Percentiles rank a stretch among this genome's conserved stretches.
Conservation (phyloP, 2,329 filamentous ascomycete species). For the Pseudovirgaria hyperparasitica region DNA sequence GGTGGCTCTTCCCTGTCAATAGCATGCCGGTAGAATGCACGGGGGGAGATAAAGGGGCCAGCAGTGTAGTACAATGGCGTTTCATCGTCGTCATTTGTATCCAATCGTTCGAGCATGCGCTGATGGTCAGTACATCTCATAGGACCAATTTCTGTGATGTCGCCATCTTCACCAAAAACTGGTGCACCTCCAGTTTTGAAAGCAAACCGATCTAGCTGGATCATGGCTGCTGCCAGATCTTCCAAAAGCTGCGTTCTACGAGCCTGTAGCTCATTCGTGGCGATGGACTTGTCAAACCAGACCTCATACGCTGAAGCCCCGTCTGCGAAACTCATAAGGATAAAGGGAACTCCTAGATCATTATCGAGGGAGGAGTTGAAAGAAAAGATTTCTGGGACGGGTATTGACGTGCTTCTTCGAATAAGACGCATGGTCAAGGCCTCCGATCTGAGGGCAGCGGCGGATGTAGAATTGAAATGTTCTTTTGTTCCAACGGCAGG, state of each 20-base stretch:
- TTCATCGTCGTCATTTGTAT: slow-evolving; percentile 1
- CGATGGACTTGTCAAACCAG: slow-evolving; percentile 9
- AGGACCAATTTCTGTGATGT: slow-evolving; percentile 1
- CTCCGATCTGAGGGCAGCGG: slow-evolving; percentile 6
- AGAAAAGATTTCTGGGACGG: slow-evolving; percentile 8
- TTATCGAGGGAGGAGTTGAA: slow-evolving; percentile 8
- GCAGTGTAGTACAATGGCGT: slow-evolving; percentile 2
- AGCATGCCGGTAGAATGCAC: slow-evolving; percentile 3
- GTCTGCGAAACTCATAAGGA: slow-evolving; percentile 8
- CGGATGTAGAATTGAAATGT: too few relatives aligned
- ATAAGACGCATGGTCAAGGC: slow-evolving; percentile 8
- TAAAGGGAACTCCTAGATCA: slow-evolving; percentile 9
- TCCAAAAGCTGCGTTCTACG: too few relatives aligned
- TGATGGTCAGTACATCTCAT: slow-evolving; percentile 1
- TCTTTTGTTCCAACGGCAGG: too few relatives aligned
- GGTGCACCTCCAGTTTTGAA: too few relatives aligned
- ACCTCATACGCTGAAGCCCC: slow-evolving; percentile 7
- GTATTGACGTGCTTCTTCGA: slow-evolving; percentile 5
- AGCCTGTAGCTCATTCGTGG: too few relatives aligned
- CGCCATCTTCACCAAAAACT: too few relatives aligned
- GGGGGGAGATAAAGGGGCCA: slow-evolving; percentile 3
- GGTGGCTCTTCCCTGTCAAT: slow-evolving; percentile 3
- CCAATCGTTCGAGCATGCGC: slow-evolving; percentile 1
- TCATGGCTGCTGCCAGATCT: too few relatives aligned
- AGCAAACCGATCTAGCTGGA: too few relatives aligned